phyloP scores from a whole-genome alignment of 345 rosid species.

The Draba incana region DNA sequence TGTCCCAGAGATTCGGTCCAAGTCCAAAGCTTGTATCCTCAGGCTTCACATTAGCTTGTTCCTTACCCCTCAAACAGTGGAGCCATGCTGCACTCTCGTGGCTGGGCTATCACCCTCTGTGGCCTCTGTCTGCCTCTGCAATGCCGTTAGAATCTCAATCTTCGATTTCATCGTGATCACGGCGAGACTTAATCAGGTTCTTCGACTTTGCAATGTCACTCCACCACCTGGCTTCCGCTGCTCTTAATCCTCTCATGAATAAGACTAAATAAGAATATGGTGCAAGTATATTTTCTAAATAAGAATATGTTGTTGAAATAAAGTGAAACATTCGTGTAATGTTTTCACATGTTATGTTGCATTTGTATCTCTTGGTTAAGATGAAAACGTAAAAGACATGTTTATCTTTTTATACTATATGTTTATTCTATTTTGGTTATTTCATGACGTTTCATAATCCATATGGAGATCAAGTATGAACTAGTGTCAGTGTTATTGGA shows the following conservation, averaged over 20 bases:
- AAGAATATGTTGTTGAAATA: background rate
- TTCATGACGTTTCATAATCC: background rate
- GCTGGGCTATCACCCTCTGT: background rate
- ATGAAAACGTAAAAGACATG: background rate
- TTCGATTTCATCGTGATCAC: no score
- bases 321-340: background rate
- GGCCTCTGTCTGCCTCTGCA: slow-evolving; percentile 8
- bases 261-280: background rate
- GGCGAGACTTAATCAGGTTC: background rate
- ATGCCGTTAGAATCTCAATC: background rate
- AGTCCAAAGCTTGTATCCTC: background rate
- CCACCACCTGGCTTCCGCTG: background rate
- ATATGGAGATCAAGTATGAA: background rate
- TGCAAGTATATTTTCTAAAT: background rate
- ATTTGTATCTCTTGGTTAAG: background rate
- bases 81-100: slow-evolving; percentile 3
- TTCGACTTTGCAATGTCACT: background rate
- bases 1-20: background rate
- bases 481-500: no score
- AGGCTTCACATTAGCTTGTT: background rate
- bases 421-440: background rate
- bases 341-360: background rate
- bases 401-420: background rate
- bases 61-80: background rate
- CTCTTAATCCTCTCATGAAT: background rate